Conservation (phyloP, 495 filamentous ascomycete species). For the Aspergillus campestris region DNA sequence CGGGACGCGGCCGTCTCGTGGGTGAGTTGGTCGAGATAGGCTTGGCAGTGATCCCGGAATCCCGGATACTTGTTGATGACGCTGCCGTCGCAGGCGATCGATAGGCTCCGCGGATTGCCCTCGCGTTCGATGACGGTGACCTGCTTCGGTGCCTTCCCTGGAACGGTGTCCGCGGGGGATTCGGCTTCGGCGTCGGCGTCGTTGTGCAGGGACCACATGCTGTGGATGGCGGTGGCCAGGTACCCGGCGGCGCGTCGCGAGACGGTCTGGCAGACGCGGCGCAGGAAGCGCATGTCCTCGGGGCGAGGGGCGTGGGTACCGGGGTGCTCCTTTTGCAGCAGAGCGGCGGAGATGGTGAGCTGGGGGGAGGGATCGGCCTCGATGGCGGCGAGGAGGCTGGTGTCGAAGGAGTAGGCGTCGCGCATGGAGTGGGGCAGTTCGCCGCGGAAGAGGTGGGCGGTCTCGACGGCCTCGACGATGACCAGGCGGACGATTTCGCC, state of each 20-base stretch:
- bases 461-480: constrained; percentile 56
- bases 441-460: constrained; percentile 39
- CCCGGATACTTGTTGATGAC: constrained; percentile 54
- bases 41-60: constrained; percentile 44
- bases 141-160: constrained; percentile 28
- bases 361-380: constrained; percentile 41
- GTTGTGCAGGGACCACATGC: constrained; percentile 51
- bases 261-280: constrained; percentile 43
- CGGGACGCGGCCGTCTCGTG: constrained; percentile 14
- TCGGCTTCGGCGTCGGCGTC: constrained; percentile 30
- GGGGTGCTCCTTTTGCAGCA: constrained; percentile 45
- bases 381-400: constrained; percentile 54
- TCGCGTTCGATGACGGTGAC: constrained; percentile 36
- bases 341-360: constrained; percentile 35
- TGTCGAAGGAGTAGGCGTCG: constrained; percentile 58
- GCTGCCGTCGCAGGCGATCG: constrained; percentile 50
- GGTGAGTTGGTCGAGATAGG: constrained; percentile 39
- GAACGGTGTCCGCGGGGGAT: constrained; percentile 11
- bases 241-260: constrained; percentile 53
- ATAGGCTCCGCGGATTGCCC: constrained; percentile 21
- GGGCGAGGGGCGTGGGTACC: constrained; percentile 34
- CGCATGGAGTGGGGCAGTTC: constrained; percentile 52
- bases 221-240: constrained; percentile 56
- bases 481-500: constrained; percentile 77
- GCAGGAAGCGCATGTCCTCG: constrained; percentile 49